phyloP scores from a whole-genome alignment of 1,139 yeast species.

The Meyerozyma smithsonii region DNA sequence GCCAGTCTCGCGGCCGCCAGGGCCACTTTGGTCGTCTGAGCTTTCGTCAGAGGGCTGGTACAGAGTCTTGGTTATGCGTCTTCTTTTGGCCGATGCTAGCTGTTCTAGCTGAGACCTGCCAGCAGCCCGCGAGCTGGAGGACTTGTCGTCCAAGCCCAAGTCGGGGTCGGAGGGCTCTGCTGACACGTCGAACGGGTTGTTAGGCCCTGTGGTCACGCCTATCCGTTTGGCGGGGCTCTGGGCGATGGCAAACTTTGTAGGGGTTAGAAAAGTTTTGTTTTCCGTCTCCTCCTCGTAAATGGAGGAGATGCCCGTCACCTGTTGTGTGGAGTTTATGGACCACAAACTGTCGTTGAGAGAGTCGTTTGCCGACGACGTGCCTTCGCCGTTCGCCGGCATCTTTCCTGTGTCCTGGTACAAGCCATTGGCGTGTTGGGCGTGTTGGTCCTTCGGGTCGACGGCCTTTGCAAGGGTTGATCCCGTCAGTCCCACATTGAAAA shows the following conservation, averaged over 20 bases:
- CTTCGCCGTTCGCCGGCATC: slow-evolving; percentile 10
- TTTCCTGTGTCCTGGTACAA: slow-evolving; percentile 8
- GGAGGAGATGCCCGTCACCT: slow-evolving; percentile 24
- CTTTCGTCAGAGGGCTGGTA: not conserved
- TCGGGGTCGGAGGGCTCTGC: not conserved
- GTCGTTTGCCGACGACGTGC: slow-evolving; percentile 16
- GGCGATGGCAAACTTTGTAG: slow-evolving; percentile 20
- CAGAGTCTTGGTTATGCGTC: not conserved
- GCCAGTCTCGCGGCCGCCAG: slow-evolving; percentile 4
- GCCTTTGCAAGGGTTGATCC: slow-evolving; percentile 10
- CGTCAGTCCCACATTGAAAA: slow-evolving; percentile 25
- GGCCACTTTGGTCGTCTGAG: not conserved
- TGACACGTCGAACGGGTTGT: not conserved
- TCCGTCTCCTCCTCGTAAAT: slow-evolving; percentile 22
- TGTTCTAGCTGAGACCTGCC: slow-evolving; percentile 36
- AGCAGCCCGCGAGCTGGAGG: slow-evolving; percentile 30
- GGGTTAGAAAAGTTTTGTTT: slow-evolving; percentile 25
- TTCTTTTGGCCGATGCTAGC: slow-evolving; percentile 28
- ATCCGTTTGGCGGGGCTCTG: not conserved
- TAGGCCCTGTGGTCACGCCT: not conserved
- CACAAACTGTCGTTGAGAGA: slow-evolving; percentile 2
- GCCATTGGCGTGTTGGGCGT: slow-evolving; percentile 5
- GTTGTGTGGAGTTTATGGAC: not conserved
- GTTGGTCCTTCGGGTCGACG: slow-evolving; percentile 8
- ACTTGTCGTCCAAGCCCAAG: not conserved